Percentiles rank a stretch among this genome's conserved stretches.
Conservation (phyloP, 1,139 yeast species). For the Yamadazyma mexicana region DNA sequence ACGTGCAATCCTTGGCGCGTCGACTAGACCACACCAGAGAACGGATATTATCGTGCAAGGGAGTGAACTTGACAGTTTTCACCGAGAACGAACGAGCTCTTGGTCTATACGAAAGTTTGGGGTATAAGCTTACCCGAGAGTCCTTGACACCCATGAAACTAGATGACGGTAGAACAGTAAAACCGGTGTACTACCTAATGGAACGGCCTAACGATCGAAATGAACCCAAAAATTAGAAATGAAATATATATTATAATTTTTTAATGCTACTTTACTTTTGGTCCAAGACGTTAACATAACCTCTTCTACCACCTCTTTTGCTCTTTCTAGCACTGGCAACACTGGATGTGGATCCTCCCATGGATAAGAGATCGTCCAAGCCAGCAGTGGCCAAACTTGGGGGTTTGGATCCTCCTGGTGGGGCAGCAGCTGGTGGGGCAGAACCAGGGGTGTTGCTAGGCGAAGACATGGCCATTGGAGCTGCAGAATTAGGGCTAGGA, state of each 20-base stretch:
- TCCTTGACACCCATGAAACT: constrained; percentile 46
- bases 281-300: constrained; percentile 78
- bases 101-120: constrained; percentile 42
- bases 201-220: constrained; percentile 6
- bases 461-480: constrained; percentile 5
- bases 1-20: constrained; percentile 27
- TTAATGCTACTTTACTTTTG: background rate
- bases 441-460: constrained; percentile 4
- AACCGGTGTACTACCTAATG: constrained; percentile 30
- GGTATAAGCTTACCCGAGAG: constrained; percentile 35
- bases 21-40: constrained; percentile 12
- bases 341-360: constrained; percentile 39
- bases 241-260: background rate
- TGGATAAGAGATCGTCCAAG: constrained; percentile 66
- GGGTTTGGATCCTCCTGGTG: background rate
- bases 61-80: constrained; percentile 52
- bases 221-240: too few species aligned
- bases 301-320: constrained; percentile 68
- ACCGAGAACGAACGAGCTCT: constrained; percentile 43
- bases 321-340: constrained; percentile 48
- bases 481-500: too few species aligned
- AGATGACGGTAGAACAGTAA: constrained; percentile 36
- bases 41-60: constrained; percentile 16
- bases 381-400: constrained; percentile 48
- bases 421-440: constrained; percentile 1